Base-by-base conservation (phyloP, 257 asterid genomes). In the Nicotiana attenuata region DNA sequence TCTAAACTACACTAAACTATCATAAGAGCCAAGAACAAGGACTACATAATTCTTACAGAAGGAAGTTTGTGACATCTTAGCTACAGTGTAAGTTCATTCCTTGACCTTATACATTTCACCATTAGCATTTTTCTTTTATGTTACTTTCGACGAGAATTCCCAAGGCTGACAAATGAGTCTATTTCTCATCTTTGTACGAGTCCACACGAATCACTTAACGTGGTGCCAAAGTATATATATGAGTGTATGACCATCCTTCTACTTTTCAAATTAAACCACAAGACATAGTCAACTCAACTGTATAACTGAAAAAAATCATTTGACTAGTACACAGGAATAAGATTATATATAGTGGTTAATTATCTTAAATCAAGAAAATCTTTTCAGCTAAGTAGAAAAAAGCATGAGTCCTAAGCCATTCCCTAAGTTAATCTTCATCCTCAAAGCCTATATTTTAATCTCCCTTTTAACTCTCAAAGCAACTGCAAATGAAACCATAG, bases 401-500 rank as follows among this genome's bases (percentile, higher is more conserved):
- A 77, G 3, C 50, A 77, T 77, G 81, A 38, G 55, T 15, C 31
- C 31, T 31, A 77, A 77, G 56, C 65, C 81, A 33, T 77, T 22
- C 66, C 66, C 68, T 31, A 11, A 59, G 69, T 13, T 59, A 16
- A 78, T 78, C 8, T 63, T 78, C 33, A 56, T 78, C 29, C 81
- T 78, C 24, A 19, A 56, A 1, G 15, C 33, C 55, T 31, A 3
- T 41, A 2, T 78, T n/a, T 59, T 63, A 19, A 41, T 59, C 1
- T 59, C 71, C 66, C 29, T 85, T 61, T 73, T 71, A 17, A 64
- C 76, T 60, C 67, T 47, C 10, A 53, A 56, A 55, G 67, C 24
- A 81, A 59, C 81, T 76, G 55, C 79, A 5, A 24, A 75, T 16
- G 81, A 68, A 47, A 55, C 83, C 45, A 60, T 81, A 15, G 81